Evolutionary conservation across 805 yeast species (phyloP).

Genomic region (Candida sonorensis): DNA sequence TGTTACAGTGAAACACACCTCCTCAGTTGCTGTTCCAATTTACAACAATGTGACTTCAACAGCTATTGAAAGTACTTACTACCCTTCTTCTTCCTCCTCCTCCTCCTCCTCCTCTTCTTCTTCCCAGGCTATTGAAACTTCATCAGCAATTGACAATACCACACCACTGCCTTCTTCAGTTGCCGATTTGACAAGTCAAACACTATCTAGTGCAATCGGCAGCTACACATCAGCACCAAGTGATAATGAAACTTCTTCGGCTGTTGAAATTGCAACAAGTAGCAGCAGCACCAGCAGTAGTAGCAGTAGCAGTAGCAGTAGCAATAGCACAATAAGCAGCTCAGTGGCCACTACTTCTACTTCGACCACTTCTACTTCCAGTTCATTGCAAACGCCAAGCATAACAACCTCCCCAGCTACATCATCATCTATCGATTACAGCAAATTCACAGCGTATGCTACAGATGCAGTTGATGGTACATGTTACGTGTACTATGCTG

Average conservation of each 20-base stretch:
- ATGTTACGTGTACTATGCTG: slow-evolving; percentile 31
- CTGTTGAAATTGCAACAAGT: slow-evolving; percentile 2
- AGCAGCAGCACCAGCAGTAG: too few relatives aligned
- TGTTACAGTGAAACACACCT: too few relatives aligned
- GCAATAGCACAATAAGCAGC: too few relatives aligned
- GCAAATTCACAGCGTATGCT: slow-evolving; percentile 23
- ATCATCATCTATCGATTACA: slow-evolving; percentile 4
- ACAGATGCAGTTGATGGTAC: slow-evolving; percentile 27
- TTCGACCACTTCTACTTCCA: slow-evolving; percentile 27
- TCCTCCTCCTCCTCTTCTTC: slow-evolving; percentile 13
- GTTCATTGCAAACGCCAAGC: too few relatives aligned
- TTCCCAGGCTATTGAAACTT: slow-evolving; percentile 21
- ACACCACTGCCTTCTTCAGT: slow-evolving; percentile 23
- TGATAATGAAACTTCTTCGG: slow-evolving; percentile 3
- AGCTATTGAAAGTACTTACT: slow-evolving; percentile 5
- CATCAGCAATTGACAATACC: slow-evolving; percentile 17
- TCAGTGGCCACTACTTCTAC: slow-evolving; percentile 31
- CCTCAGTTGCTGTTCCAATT: too few relatives aligned
- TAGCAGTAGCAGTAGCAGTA: too few relatives aligned
- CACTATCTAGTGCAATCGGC: too few relatives aligned
- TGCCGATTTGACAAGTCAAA: too few relatives aligned
- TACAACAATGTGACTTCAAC: too few relatives aligned
- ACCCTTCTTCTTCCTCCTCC: slow-evolving; percentile 10
- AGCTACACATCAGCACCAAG: too few relatives aligned
- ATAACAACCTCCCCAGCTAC: slow-evolving; percentile 5